Percentiles rank a stretch among this genome's conserved stretches.
phyloP scores from a whole-genome alignment of 192 early-diverging fungal species.

The Coemansia sp. region DNA sequence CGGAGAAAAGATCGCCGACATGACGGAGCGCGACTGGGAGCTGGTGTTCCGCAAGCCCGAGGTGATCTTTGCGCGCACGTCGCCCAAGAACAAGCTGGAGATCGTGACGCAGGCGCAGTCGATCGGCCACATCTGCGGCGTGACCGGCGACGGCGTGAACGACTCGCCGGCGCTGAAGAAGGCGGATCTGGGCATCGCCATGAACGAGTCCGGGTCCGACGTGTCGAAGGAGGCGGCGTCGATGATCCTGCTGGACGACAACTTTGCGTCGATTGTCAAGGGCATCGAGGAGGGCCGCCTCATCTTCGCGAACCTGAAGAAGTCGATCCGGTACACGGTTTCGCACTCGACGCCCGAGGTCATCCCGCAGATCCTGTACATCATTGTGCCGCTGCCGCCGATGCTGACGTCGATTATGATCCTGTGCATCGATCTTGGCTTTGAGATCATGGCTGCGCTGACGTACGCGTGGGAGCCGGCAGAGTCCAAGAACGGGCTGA shows the following conservation, averaged over 20 bases:
- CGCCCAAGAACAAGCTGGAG: slow-evolving; percentile 94
- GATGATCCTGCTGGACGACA: slow-evolving; percentile 98
- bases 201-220: slow-evolving; percentile 94
- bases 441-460: slow-evolving; percentile 84
- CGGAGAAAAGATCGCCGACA: slow-evolving; percentile 79
- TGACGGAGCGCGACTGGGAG: slow-evolving; percentile 89
- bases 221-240: slow-evolving; percentile 95
- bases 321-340: slow-evolving; percentile 90
- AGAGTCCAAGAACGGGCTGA: slow-evolving; percentile 73
- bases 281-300: slow-evolving; percentile 95
- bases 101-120: slow-evolving; percentile 92
- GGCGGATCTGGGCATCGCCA: slow-evolving; percentile 96
- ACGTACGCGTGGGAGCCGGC: slow-evolving; percentile 91
- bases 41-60: slow-evolving; percentile 90
- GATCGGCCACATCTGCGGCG: slow-evolving; percentile 94
- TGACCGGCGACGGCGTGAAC: slow-evolving; percentile 97
- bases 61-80: slow-evolving; percentile 95
- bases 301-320: slow-evolving; percentile 95
- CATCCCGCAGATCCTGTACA: slow-evolving; percentile 80
- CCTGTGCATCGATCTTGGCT: slow-evolving; percentile 90
- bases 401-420: slow-evolving; percentile 83
- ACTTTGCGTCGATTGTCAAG: slow-evolving; percentile 91
- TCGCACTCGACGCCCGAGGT: slow-evolving; percentile 92
- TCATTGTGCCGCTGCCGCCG: slow-evolving; percentile 82
- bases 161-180: slow-evolving; percentile 96